Evolutionary conservation across 129 eudicot species (phyloP), one percentile per base, ranked within the genome.

Genomic region (Pulicaria dysenterica): DNA sequence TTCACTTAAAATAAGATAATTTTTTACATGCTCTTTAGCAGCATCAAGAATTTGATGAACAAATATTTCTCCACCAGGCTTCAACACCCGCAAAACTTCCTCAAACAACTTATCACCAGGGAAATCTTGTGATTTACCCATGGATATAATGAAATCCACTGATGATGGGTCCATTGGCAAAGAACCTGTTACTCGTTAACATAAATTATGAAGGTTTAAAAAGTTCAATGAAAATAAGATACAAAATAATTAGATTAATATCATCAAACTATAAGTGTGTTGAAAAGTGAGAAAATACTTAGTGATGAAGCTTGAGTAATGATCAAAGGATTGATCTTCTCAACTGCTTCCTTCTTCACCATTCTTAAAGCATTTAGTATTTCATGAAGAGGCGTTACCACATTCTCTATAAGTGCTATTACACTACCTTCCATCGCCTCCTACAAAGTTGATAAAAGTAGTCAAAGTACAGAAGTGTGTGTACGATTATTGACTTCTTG

Each of bases 51-150:
- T 61, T 64, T 46, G 72, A 58, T 75, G 64, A 36, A 83, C 60
- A 44, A 82, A 79, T 31, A 88, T 55, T 68, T 69, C 82, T 79
- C 96, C 95, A 73, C 83, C 92, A 70, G 97, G 97, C 73, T 82
- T 91, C 56, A 85, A 69, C 38, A 83, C 83, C 67, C 89, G 82
- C 17, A 76, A 82, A 58, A 91, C 70, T 49, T 84, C 87, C 42
- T 47, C 74, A 45, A 86, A 74, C 60, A 91, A 40, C 24, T 79
- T 66, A 6, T 81, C 85, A 58, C 82, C 73, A 11, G 87, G 92
- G 38, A 88, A 88, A 6, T 80, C 97, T 63, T 67, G 64, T 5
- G 89, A 69, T 72, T 64, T 76, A 64, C 84, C 78, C 60, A 88
- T 69, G 43, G 78, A 72, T 44, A 88, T 15, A 53, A 83, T 73